Evolutionary conservation across 2,329 filamentous ascomycete species (phyloP).

Genomic region (Ophiostoma tasmaniense): DNA sequence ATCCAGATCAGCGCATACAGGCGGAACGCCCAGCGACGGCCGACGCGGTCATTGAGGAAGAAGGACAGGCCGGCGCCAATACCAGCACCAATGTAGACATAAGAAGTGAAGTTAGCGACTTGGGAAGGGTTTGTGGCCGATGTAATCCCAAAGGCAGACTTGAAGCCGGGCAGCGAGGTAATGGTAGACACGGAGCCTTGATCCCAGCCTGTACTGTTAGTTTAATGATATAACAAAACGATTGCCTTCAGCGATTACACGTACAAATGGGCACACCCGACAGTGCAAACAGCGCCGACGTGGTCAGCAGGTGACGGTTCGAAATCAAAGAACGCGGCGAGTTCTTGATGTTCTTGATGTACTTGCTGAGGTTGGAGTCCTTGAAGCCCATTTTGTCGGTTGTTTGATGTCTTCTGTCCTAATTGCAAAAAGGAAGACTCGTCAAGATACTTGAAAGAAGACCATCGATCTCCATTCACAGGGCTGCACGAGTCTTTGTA

Average conservation of each 20-base stretch:
- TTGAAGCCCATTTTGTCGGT: not conserved
- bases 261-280: not conserved
- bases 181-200: slow-evolving; percentile 17
- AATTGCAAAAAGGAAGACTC: not conserved
- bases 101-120: slow-evolving; percentile 17
- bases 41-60: slow-evolving; percentile 32
- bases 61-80: slow-evolving; percentile 12
- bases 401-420: not conserved
- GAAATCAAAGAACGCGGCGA: slow-evolving; percentile 5
- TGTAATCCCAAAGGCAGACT: slow-evolving; percentile 14
- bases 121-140: slow-evolving; percentile 18
- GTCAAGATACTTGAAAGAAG: not conserved
- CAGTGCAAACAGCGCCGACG: slow-evolving; percentile 2
- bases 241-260: not conserved
- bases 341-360: slow-evolving; percentile 3
- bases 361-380: slow-evolving; percentile 1
- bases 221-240: not conserved
- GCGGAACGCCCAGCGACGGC: slow-evolving; percentile 33
- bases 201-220: slow-evolving; percentile 14
- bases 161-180: slow-evolving; percentile 18
- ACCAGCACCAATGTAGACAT: slow-evolving; percentile 16
- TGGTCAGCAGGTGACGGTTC: not conserved
- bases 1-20: slow-evolving; percentile 37
- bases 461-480: not conserved
- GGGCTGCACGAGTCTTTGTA: not conserved